Evolutionary conservation across 208 protist genomes (phyloP), one percentile per base, ranked within the genome.

Genomic region (Crithidia brevicula): DNA sequence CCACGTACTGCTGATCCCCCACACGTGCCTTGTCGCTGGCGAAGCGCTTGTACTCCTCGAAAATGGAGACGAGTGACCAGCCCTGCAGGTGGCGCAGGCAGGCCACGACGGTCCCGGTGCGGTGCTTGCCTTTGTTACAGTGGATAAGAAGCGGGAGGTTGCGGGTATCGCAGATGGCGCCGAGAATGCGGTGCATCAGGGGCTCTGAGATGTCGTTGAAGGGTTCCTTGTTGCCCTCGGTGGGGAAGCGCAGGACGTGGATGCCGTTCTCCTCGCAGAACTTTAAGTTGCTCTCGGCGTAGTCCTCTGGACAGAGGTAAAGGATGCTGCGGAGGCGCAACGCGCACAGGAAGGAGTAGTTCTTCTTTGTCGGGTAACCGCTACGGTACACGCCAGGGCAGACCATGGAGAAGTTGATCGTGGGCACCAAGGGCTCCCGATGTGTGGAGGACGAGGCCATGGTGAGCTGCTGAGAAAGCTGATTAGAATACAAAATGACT

Each of bases 101-200:
- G 2, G 88, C 95, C n/a, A 97, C 96, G 0, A 99, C 81, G 20
- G 95, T 97, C 30, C 98, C 98, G 16, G 98, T 99, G 50, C 98
- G 79, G 66, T 99, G 98, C 77, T 98, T 98, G 10, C 94, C 94
- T 72, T 99, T 99, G 69, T 99, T 98, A 79, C 98, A 99, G 78
- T 99, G 98, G 53, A 99, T 99, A 13, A 99, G 78, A 46, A 99
- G 65, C 6, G 98, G 98, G 56, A 98, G 94, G 72, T 98, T 97
- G 62, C 96, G 88, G 0, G 85, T 86, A 68, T 99, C 98, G 28
- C 83, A 72, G 50, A 98, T 67, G 28, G 86, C 66, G 13, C 64
- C 69, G 3, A 98, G 77, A 28, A 96, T 95, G 53, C 84, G 89
- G 69, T 96, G 85, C 79, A 98, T 94, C 10, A 97, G 81, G 11